Percentiles rank a stretch among this genome's conserved stretches.
Evolutionary conservation across 495 filamentous ascomycete species (phyloP).

Genomic region (Sabuloglossum arenarium): DNA sequence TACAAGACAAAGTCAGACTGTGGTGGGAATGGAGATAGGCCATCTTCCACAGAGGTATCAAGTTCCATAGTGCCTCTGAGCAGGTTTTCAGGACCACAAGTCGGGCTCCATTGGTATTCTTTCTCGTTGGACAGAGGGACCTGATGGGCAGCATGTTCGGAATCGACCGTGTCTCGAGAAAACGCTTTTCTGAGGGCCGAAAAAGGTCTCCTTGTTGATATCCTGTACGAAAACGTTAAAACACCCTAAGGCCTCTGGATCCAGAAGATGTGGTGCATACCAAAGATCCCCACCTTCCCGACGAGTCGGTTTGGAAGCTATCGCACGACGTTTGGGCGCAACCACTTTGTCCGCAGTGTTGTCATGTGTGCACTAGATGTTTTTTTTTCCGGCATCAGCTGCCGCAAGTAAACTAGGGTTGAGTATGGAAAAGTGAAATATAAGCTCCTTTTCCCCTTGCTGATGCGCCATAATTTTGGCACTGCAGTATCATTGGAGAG

Average conservation of each 20-base stretch:
- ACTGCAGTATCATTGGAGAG: too few species aligned
- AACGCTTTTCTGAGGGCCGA: neutral
- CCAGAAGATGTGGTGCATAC: neutral
- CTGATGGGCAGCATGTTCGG: neutral
- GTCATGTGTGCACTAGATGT: neutral
- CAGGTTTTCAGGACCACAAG: neutral
- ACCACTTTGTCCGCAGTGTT: neutral
- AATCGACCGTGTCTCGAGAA: neutral
- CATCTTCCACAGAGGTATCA: neutral
- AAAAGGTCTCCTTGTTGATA: neutral
- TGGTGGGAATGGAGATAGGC: neutral
- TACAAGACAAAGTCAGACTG: neutral
- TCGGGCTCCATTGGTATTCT: neutral
- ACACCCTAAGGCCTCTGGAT: too few species aligned
- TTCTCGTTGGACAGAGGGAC: neutral
- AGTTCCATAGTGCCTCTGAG: neutral
- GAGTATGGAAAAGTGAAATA: too few species aligned
- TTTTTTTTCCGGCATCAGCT: neutral
- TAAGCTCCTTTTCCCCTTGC: too few species aligned
- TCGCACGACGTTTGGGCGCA: neutral
- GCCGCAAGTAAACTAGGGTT: too few species aligned
- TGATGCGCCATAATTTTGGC: too few species aligned
- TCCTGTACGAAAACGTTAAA: neutral
- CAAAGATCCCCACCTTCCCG: neutral
- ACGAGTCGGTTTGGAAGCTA: neutral